Evolutionary conservation across 2,329 filamentous ascomycete species (phyloP).

Genomic region (Neoscytalidium dimidiatum): DNA sequence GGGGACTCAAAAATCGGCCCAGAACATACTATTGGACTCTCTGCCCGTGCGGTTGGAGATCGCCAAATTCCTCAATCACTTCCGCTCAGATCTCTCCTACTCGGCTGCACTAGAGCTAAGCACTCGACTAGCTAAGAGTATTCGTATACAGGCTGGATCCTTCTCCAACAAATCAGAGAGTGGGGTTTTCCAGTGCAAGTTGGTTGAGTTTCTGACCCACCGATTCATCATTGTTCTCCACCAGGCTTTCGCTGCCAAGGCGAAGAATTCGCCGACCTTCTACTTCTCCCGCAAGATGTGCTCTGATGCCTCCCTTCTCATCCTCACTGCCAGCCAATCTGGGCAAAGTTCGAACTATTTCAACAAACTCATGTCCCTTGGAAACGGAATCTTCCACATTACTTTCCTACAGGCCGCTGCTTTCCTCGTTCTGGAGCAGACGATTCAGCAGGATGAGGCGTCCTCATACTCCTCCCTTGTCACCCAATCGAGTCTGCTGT

Average conservation of each 20-base stretch:
- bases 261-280: constrained; percentile 48
- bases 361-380: neutral
- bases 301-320: constrained; percentile 54
- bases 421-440: neutral
- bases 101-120: constrained; percentile 31
- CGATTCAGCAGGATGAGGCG: neutral
- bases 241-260: constrained; percentile 48
- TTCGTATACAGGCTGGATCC: constrained; percentile 23
- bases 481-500: neutral
- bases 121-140: constrained; percentile 28
- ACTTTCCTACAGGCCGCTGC: neutral
- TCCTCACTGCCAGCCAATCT: constrained; percentile 65
- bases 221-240: constrained; percentile 60
- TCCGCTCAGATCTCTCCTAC: constrained; percentile 34
- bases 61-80: constrained; percentile 33
- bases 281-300: constrained; percentile 53
- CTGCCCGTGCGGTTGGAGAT: constrained; percentile 24
- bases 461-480: neutral
- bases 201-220: constrained; percentile 55
- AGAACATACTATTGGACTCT: constrained; percentile 25
- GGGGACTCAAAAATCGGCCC: constrained; percentile 28
- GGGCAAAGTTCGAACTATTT: neutral
- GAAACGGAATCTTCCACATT: neutral
- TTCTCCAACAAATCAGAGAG: neutral
- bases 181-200: constrained; percentile 48